Evolutionary conservation across 73 alveolate species (phyloP).

Genomic region (Paramecium pentaurelia): DNA sequence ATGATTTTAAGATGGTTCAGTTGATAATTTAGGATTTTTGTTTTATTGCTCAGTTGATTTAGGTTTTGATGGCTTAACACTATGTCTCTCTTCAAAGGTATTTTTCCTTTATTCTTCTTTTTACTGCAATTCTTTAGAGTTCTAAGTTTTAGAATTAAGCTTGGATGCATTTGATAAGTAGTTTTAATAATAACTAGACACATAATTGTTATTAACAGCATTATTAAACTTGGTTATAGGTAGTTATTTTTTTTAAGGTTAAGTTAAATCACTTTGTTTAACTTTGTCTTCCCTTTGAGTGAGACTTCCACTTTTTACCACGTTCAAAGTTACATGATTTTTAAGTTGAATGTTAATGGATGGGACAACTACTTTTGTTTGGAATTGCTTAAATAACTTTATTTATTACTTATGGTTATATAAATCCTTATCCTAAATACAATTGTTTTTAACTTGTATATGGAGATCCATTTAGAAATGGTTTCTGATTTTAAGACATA

Average conservation of each 20-base stretch:
- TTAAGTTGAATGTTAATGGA: neutral
- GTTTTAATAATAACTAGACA: conserved; percentile 15
- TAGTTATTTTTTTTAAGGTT: neutral
- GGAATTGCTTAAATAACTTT: neutral
- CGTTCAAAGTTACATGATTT: neutral
- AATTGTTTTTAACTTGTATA: neutral
- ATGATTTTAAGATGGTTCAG: conserved; percentile 23
- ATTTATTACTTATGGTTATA: neutral
- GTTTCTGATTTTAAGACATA: neutral
- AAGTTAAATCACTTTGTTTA: neutral
- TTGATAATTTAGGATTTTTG: conserved; percentile 14
- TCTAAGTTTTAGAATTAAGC: neutral
- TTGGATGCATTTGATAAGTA: neutral
- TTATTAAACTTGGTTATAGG: conserved; percentile 12
- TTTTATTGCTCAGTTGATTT: neutral
- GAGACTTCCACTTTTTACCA: neutral
- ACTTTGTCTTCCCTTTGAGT: neutral
- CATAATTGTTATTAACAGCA: conserved; percentile 27
- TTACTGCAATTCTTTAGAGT: neutral
- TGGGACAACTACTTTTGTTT: conserved; percentile 5
- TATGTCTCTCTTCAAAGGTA: conserved; percentile 2
- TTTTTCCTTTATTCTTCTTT: neutral
- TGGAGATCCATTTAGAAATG: neutral
- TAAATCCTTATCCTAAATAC: neutral
- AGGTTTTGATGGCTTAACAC: neutral